Conservation (phyloP, 129 eudicot species). For the Flaveria sonorensis region DNA sequence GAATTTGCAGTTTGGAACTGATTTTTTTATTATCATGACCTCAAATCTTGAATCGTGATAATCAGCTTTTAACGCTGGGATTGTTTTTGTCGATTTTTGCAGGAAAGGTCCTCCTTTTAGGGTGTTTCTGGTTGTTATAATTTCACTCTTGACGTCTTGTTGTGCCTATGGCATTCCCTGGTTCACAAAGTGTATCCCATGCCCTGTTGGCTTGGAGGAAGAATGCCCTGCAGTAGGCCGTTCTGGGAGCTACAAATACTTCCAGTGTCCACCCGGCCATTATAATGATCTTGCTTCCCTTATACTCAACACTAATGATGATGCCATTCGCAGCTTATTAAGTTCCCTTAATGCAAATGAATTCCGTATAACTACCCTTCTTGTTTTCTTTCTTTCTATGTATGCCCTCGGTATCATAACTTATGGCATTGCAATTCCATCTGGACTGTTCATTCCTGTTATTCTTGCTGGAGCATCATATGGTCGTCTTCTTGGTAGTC, state of each 20-base stretch:
- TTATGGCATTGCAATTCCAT: slow-evolving; percentile 95
- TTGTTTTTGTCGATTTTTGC: slow-evolving; percentile 40
- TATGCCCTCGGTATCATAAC: slow-evolving; percentile 77
- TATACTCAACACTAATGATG: slow-evolving; percentile 88
- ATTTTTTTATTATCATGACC: background rate
- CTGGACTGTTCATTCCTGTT: slow-evolving; percentile 96
- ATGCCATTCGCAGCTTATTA: slow-evolving; percentile 81
- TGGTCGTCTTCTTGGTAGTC: slow-evolving; percentile 77
- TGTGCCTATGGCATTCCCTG: slow-evolving; percentile 90
- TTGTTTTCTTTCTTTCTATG: slow-evolving; percentile 57
- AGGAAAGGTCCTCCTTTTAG: slow-evolving; percentile 81
- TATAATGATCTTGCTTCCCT: slow-evolving; percentile 98
- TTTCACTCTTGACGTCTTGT: slow-evolving; percentile 82
- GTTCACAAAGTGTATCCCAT: slow-evolving; percentile 71
- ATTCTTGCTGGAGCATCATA: slow-evolving; percentile 91
- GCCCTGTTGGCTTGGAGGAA: slow-evolving; percentile 53
- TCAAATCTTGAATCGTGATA: background rate
- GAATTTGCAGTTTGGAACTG: background rate
- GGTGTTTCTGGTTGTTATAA: slow-evolving; percentile 55
- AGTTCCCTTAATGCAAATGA: slow-evolving; percentile 48
- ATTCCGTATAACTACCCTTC: slow-evolving; percentile 65
- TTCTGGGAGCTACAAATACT: slow-evolving; percentile 75
- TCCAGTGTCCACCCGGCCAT: slow-evolving; percentile 78
- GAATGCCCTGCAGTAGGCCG: slow-evolving; percentile 73
- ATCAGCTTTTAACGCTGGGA: background rate